Percentiles rank a stretch among this genome's conserved stretches.
Conservation (phyloP, 2,329 filamentous ascomycete genomes). For the Botryotinia calthae region DNA sequence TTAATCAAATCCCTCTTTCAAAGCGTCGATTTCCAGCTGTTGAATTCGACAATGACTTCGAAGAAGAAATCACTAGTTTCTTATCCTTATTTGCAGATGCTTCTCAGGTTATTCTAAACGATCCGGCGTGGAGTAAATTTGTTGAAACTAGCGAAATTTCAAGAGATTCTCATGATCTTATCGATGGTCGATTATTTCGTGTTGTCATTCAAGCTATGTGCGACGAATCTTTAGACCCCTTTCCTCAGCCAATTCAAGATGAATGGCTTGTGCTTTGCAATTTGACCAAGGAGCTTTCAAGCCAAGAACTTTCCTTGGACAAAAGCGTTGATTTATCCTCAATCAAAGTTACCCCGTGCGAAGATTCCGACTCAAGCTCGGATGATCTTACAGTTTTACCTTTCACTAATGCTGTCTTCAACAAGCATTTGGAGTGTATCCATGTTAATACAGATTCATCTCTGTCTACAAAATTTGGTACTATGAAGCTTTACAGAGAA, state of each 20-base stretch:
- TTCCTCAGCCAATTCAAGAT: slow-evolving; percentile 26
- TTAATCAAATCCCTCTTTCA: slow-evolving; percentile 43
- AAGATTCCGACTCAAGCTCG: slow-evolving; percentile 23
- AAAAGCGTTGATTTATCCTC: slow-evolving; percentile 27
- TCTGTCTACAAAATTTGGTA: slow-evolving; percentile 27
- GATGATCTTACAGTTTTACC: slow-evolving; percentile 41
- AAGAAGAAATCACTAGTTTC: slow-evolving; percentile 41
- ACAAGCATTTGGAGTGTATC: slow-evolving; percentile 47
- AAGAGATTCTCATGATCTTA: slow-evolving; percentile 52
- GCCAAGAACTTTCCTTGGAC: slow-evolving; percentile 37
- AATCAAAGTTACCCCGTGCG: slow-evolving; percentile 22
- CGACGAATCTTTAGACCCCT: slow-evolving; percentile 23
- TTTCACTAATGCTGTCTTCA: slow-evolving; percentile 49
- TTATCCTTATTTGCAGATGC: slow-evolving; percentile 40
- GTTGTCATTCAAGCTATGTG: slow-evolving; percentile 35
- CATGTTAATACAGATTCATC: slow-evolving; percentile 40
- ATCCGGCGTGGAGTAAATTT: slow-evolving; percentile 31
- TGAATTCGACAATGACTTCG: slow-evolving; percentile 37
- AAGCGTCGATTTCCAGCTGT: slow-evolving; percentile 41
- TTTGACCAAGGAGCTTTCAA: slow-evolving; percentile 38
- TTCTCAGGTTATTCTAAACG: slow-evolving; percentile 40
- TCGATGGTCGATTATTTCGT: slow-evolving; percentile 52
- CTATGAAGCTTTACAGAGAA: slow-evolving; percentile 46
- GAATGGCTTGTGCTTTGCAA: slow-evolving; percentile 33
- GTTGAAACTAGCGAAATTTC: slow-evolving; percentile 29